Percentiles rank a stretch among this genome's conserved stretches.
Evolutionary conservation across 192 early-diverging fungal genomes (phyloP).

Genomic region (Linnemannia schmuckeri): DNA sequence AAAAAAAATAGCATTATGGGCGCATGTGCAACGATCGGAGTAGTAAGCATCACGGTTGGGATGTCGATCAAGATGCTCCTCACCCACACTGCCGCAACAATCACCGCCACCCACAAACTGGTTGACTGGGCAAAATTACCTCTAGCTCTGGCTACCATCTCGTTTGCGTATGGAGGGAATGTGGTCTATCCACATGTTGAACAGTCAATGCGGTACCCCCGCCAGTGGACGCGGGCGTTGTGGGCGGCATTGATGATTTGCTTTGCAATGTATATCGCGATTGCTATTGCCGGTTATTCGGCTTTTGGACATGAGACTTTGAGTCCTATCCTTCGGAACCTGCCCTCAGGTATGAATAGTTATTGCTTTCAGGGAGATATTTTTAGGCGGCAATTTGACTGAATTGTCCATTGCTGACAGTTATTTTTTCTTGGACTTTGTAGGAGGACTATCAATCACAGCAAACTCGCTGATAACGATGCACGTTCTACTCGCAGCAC

Average conservation of each 20-base stretch:
- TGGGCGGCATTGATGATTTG: slow-evolving; percentile 68
- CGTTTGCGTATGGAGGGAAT: slow-evolving; percentile 82
- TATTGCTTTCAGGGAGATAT: not conserved
- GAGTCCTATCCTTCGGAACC: slow-evolving; percentile 76
- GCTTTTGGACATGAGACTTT: slow-evolving; percentile 74
- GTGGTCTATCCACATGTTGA: slow-evolving; percentile 88
- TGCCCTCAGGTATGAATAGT: slow-evolving; percentile 59
- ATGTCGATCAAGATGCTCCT: slow-evolving; percentile 59
- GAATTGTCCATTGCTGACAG: not conserved
- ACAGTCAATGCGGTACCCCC: slow-evolving; percentile 77
- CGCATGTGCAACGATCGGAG: slow-evolving; percentile 74
- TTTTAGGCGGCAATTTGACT: not conserved
- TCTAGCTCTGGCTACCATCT: slow-evolving; percentile 75
- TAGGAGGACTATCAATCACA: slow-evolving; percentile 67
- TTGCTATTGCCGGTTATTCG: slow-evolving; percentile 77
- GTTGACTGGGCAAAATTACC: slow-evolving; percentile 70
- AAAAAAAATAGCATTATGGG: slow-evolving; percentile 68
- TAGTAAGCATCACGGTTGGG: slow-evolving; percentile 72
- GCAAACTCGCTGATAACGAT: slow-evolving; percentile 79
- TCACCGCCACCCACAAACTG: slow-evolving; percentile 28
- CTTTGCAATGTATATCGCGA: slow-evolving; percentile 73
- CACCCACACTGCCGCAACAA: not conserved
- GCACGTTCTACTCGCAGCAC: slow-evolving; percentile 84
- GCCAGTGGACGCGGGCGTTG: slow-evolving; percentile 75
- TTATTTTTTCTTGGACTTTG: not conserved